Conservation (phyloP, 1,284 basidiomycete species). For the Ganoderma lucidum region DNA sequence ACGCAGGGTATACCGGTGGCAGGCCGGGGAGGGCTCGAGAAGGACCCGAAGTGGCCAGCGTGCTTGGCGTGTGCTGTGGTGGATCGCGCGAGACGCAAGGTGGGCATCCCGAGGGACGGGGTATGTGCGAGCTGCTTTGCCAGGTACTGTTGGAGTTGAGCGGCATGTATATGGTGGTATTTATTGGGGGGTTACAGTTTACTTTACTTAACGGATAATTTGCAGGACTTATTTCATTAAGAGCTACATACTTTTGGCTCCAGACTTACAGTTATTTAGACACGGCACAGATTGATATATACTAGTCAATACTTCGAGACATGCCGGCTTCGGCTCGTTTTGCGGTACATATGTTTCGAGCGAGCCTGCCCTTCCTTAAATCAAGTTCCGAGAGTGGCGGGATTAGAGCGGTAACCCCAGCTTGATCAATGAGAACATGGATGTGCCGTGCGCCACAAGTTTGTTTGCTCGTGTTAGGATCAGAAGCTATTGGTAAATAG, state of each 20-base stretch:
- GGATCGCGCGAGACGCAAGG: constrained; percentile 46
- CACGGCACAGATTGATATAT: background rate
- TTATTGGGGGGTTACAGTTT: background rate
- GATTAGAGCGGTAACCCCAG: background rate
- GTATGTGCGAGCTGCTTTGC: constrained; percentile 48
- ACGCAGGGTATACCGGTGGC: constrained; percentile 47
- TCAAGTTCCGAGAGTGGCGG: background rate
- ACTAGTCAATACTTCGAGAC: background rate
- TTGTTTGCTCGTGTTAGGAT: constrained; percentile 6
- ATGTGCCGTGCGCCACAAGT: background rate
- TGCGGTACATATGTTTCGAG: background rate
- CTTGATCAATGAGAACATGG: background rate
- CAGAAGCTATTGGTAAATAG: constrained; percentile 7
- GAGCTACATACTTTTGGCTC: background rate
- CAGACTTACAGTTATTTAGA: background rate
- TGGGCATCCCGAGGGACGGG: constrained; percentile 43
- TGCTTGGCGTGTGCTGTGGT: constrained; percentile 55
- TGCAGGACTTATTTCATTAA: background rate
- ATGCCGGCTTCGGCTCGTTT: background rate
- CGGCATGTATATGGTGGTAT: background rate
- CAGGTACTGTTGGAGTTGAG: constrained; percentile 50
- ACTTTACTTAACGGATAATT: background rate
- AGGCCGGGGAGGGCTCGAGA: constrained; percentile 8
- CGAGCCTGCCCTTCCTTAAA: background rate
- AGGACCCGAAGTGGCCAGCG: constrained; percentile 51